Evolutionary conservation across 805 yeast species (phyloP).

Genomic region (Ogataea kodamae): DNA sequence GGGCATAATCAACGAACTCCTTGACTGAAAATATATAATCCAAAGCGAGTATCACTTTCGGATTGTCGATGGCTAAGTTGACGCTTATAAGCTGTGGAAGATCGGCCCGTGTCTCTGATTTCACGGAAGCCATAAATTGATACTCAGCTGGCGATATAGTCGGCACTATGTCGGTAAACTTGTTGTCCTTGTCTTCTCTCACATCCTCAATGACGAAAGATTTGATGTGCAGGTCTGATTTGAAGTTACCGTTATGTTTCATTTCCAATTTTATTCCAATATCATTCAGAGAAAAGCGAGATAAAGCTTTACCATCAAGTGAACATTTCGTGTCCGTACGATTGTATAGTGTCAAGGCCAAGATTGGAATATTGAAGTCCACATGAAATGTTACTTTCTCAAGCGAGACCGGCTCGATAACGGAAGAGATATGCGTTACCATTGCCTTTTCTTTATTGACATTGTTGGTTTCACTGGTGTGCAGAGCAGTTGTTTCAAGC

Average conservation of each 20-base stretch:
- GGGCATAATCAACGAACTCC: constrained; percentile 52
- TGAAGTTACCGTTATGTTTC: constrained; percentile 51
- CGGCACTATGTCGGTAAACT: constrained; percentile 80
- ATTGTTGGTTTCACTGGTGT: constrained; percentile 46
- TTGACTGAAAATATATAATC: constrained; percentile 82
- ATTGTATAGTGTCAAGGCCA: constrained; percentile 60
- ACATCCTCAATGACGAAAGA: constrained; percentile 79
- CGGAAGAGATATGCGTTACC: not conserved
- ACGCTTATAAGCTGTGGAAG: constrained; percentile 41
- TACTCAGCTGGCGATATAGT: constrained; percentile 54
- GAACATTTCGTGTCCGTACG: constrained; percentile 38
- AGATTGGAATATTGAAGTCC: constrained; percentile 55
- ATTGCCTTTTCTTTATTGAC: constrained; percentile 6
- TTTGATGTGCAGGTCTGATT: constrained; percentile 58
- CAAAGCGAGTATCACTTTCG: constrained; percentile 74
- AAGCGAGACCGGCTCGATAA: constrained; percentile 16
- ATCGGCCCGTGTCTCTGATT: constrained; percentile 38
- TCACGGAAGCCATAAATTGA: constrained; percentile 63
- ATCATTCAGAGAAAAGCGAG: constrained; percentile 58
- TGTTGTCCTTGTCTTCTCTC: constrained; percentile 57
- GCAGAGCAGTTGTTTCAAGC: constrained; percentile 59
- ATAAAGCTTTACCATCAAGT: constrained; percentile 42
- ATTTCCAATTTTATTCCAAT: constrained; percentile 49
- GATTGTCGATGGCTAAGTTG: constrained; percentile 71
- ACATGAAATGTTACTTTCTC: constrained; percentile 41